A percentile compares a stretch with the other conserved stretches of the same genome.
Conservation (phyloP, 768 basidiomycete species). For the Boletus reticuloceps region DNA sequence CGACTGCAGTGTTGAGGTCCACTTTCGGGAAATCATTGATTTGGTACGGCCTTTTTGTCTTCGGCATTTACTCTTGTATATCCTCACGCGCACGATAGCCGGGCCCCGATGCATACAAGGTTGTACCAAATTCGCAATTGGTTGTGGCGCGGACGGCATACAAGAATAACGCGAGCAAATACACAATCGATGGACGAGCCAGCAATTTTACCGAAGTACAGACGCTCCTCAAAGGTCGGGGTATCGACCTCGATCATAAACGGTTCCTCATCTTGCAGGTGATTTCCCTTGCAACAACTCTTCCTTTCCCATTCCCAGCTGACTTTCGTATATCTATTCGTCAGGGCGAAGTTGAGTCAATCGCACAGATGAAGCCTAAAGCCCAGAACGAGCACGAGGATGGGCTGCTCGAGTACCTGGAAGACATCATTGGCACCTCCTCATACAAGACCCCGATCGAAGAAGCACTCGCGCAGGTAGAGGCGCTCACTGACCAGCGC, state of each 20-base stretch:
- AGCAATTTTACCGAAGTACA: conserved; percentile 90
- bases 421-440: conserved; percentile 97
- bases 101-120: conserved; percentile 80
- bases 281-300: not conserved
- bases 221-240: conserved; percentile 82
- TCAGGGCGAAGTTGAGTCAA: conserved; percentile 97
- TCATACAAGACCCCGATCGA: conserved; percentile 90
- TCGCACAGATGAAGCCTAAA: conserved; percentile 99
- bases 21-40: conserved; percentile 95
- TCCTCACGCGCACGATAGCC: conserved; percentile 48
- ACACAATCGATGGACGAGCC: conserved; percentile 78
- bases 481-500: conserved; percentile 79
- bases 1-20: conserved; percentile 93
- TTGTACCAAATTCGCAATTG: conserved; percentile 79
- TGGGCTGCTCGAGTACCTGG: conserved; percentile 94
- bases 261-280: conserved; percentile 97
- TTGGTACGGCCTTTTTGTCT: conserved; percentile 49
- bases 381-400: conserved; percentile 92
- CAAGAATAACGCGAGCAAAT: conserved; percentile 87
- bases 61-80: not conserved
- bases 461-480: conserved; percentile 74
- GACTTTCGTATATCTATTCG: not conserved
- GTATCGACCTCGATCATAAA: conserved; percentile 97
- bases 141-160: conserved; percentile 85
- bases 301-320: not conserved